Evolutionary conservation across 192 early-diverging fungal genomes (phyloP), one percentile per base, ranked within the genome.

Genomic region (Chytriomyces confervae): DNA sequence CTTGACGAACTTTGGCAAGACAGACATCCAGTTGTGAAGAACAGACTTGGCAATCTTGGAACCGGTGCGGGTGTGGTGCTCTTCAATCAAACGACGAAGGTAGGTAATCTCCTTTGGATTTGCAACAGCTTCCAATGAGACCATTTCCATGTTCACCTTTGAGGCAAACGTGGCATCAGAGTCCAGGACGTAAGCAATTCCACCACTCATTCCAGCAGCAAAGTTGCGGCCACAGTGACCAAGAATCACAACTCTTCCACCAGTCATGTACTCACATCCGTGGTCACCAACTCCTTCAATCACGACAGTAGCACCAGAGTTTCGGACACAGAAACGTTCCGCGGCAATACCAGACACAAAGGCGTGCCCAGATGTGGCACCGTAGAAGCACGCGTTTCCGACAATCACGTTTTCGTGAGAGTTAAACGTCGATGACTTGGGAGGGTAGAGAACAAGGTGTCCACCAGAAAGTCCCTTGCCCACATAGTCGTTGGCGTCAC

Each of bases 211-310:
- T 82, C 97, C 97, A 18, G 97, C 97, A 23, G 97, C 97, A 89
- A 99, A 98, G 89, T 99, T 99, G 80, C 96, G 91, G 10, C 97
- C 97, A 23, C 93, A 93, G 36, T 67, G 66, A 76, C 96, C 97
- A 7, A 99, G 87, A 46, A 99, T 90, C 44, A 99, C 87, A 50
- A 94, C 92, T 50, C 95, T 89, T 61, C 97, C 97, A 61, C 97
- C 97, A 7, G 97, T 99, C 97, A 99, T 99, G 88, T 99, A 99
- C 89, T 99, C 97, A 85, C 96, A 98, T 67, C 96, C 97, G 82
- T 99, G 97, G 88, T 99, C 97, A 78, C 97, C 97, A 36, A 92
- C 91, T 74, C 97, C 97, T 84, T 99, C 97, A 48, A 95, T 93
- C 6, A 99, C 96, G 51, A 96, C 95, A 61, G 88, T 86, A 24